Conservation (phyloP, 1,139 yeast species). For the Taphrina pruni region DNA sequence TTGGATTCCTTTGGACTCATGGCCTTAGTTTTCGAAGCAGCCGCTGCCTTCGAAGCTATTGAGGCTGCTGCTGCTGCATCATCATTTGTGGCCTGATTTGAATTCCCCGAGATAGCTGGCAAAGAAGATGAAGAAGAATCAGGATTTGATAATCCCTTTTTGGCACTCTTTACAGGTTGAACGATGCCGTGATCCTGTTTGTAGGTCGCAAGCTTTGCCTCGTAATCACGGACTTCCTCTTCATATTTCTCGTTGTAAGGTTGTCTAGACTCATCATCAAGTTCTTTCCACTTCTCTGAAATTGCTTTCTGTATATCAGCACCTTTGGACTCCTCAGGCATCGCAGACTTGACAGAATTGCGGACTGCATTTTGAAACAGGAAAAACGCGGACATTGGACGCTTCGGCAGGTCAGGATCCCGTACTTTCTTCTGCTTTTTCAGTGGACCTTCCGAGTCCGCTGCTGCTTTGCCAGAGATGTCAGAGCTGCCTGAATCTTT, state of each 20-base stretch:
- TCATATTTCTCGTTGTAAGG: slow-evolving; percentile 78
- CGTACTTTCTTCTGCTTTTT: slow-evolving; percentile 61
- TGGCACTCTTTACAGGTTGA: background rate
- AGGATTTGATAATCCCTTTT: slow-evolving; percentile 5
- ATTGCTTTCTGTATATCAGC: slow-evolving; percentile 79
- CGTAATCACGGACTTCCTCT: slow-evolving; percentile 68
- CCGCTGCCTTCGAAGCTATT: slow-evolving; percentile 14
- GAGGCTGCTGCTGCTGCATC: slow-evolving; percentile 41
- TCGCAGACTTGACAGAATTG: slow-evolving; percentile 62
- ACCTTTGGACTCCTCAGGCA: slow-evolving; percentile 64
- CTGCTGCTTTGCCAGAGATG: background rate
- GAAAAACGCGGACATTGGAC: slow-evolving; percentile 77
- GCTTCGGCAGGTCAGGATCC: slow-evolving; percentile 64
- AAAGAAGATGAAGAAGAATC: background rate
- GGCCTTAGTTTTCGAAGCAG: background rate
- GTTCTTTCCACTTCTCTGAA: slow-evolving; percentile 75
- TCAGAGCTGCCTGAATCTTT: background rate
- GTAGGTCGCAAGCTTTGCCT: slow-evolving; percentile 55
- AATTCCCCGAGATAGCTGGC: background rate
- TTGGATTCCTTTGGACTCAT: background rate
- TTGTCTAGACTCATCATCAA: slow-evolving; percentile 69
- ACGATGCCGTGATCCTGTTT: slow-evolving; percentile 35
- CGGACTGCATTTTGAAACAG: slow-evolving; percentile 63
- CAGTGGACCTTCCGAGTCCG: background rate
- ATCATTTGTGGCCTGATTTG: slow-evolving; percentile 17